These are phyloP conservation scores for Striga hermonthica DNA, from an alignment of 305 asterid species.

Conservation along the genomic window DNA sequence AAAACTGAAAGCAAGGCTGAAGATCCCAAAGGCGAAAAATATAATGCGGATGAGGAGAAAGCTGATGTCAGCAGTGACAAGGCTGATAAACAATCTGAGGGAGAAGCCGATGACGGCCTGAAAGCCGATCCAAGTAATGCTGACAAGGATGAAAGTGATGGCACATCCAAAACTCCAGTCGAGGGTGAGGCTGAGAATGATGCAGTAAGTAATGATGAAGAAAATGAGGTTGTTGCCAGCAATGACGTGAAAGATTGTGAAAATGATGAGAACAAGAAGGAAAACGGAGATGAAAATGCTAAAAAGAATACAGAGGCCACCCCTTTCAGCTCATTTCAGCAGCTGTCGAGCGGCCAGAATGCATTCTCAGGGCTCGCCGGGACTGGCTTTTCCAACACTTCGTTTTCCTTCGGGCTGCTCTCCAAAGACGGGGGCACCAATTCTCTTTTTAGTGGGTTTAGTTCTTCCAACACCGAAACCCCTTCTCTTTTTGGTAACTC, in stretches of 20 bases:
- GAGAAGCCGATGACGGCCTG: constrained; percentile 36
- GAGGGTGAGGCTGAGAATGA: constrained; percentile 32
- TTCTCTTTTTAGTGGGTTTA: constrained; percentile 52
- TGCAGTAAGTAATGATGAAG: constrained; percentile 29
- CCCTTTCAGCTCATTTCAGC: constrained; percentile 71
- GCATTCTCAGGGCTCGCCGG: constrained; percentile 91
- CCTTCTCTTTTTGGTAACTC: constrained; percentile 54
- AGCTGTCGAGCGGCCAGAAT: constrained; percentile 74
- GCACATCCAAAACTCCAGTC: constrained; percentile 29
- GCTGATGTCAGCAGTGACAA: background rate
- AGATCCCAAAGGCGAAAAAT: constrained; percentile 23
- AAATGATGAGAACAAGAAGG: constrained; percentile 36
- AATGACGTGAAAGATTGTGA: constrained; percentile 34
- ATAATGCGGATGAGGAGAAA: background rate
- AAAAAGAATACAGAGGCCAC: constrained; percentile 48
- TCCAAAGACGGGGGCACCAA: constrained; percentile 45
- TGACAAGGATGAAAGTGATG: constrained; percentile 32
- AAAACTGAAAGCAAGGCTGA: constrained; percentile 35
- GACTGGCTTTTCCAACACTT: constrained; percentile 71
- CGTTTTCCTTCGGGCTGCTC: constrained; percentile 78
- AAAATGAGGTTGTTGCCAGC: constrained; percentile 31
- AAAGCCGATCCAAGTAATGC: constrained; percentile 10
- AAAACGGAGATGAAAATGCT: constrained; percentile 33
- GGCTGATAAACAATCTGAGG: constrained; percentile 32
- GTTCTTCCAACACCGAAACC: constrained; percentile 50